These are phyloP conservation scores for Parathielavia appendiculata DNA, from an alignment of 495 filamentous ascomycete species.

Conservation along the genomic window DNA sequence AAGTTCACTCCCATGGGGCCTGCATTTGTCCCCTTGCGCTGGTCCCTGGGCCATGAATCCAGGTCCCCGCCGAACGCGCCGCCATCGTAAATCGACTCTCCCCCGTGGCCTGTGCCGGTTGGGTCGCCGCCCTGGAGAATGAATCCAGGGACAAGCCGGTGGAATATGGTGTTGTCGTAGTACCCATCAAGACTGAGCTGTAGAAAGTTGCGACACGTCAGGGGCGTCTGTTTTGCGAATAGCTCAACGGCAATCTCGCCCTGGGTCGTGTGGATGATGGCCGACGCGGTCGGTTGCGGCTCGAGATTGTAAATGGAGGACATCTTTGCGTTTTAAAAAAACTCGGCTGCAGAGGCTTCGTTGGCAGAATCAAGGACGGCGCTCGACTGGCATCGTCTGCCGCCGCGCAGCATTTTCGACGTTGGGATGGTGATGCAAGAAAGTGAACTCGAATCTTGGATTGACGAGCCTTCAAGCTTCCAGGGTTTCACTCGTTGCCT, in stretches of 20 bases:
- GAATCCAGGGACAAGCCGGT: conserved; percentile 86
- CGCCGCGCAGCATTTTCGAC: neutral
- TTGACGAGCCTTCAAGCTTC: neutral
- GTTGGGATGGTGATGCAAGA: neutral
- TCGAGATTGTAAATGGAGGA: conserved; percentile 88
- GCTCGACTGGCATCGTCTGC: neutral
- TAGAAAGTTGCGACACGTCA: conserved; percentile 91
- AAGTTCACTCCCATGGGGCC: conserved; percentile 56
- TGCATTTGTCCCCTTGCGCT: conserved; percentile 52
- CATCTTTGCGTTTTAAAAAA: conserved; percentile 49
- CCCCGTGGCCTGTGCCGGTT: conserved; percentile 79
- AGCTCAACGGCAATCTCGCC: conserved; percentile 87
- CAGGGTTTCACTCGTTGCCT: neutral
- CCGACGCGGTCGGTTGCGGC: conserved; percentile 85
- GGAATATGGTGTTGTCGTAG: conserved; percentile 88
- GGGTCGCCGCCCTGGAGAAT: conserved; percentile 89
- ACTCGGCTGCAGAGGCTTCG: neutral
- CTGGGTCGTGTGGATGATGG: conserved; percentile 78
- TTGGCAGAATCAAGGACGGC: neutral
- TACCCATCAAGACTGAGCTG: conserved; percentile 92
- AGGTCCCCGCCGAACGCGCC: conserved; percentile 64
- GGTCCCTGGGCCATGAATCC: conserved; percentile 59
- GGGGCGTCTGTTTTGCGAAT: conserved; percentile 87
- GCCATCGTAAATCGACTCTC: conserved; percentile 84
- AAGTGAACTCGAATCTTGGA: neutral